phyloP scores from a whole-genome alignment of 371 early-diverging fungal species.

The Edhazardia aedis region DNA sequence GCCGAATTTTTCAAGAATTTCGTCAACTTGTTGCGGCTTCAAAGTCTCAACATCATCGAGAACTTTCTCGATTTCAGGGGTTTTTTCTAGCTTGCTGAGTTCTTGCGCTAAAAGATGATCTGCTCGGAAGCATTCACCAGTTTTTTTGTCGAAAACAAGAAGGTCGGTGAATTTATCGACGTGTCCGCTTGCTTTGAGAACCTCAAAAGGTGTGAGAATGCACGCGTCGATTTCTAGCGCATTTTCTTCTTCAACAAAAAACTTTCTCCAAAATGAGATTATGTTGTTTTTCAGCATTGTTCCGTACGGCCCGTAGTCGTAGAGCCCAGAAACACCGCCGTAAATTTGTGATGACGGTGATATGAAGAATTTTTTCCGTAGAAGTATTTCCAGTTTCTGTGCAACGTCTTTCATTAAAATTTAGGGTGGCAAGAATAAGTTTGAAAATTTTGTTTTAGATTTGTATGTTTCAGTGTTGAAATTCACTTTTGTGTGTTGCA shows the following conservation, averaged over 20 bases:
- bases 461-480: too few relatives aligned
- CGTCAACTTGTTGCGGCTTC: constrained; percentile 59
- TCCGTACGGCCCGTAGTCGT: constrained; percentile 89
- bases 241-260: constrained; percentile 88
- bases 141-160: constrained; percentile 64
- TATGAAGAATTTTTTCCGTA: constrained; percentile 39
- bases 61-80: constrained; percentile 53
- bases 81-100: constrained; percentile 62
- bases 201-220: constrained; percentile 80
- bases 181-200: constrained; percentile 93
- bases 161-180: constrained; percentile 95
- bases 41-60: constrained; percentile 61
- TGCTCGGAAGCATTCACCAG: constrained; percentile 80
- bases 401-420: too few relatives aligned
- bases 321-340: constrained; percentile 56
- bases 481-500: too few relatives aligned
- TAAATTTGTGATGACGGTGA: constrained; percentile 30
- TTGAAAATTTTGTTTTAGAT: too few relatives aligned
- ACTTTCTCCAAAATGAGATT: constrained; percentile 66
- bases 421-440: too few relatives aligned
- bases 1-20: constrained; percentile 59
- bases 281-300: constrained; percentile 80
- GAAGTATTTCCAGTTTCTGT: constrained; percentile 30
- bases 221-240: constrained; percentile 93
- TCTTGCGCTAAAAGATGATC: constrained; percentile 86